Base-by-base conservation (phyloP, 208 protist genomes). In the Novymonas esmeraldas region DNA sequence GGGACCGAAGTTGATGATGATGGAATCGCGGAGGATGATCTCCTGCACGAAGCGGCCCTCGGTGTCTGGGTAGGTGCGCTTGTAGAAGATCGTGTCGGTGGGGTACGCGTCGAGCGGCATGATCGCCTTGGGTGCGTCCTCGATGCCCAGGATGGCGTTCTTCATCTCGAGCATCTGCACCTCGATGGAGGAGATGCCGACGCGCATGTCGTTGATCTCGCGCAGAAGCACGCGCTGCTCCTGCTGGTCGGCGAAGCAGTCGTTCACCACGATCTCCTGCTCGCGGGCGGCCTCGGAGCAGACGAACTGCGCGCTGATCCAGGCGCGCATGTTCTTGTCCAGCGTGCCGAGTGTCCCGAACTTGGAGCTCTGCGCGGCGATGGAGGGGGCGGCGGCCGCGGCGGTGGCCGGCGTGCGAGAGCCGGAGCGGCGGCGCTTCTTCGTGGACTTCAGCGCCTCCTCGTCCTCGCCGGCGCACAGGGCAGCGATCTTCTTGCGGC, bases 151-250 rank as follows among this genome's bases (percentile, higher is more conserved):
- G 34, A 94, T 88, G 52, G 64, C 51, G 20, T 66, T 66, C 70
- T 87, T 84, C 58, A 74, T 76, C 70, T 89, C 84, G 26, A 75
- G 50, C 60, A 94, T 87, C 72, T 90, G 67, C n/a, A 67, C 59
- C 57, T 86, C 55, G 24, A 94, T 50, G 33, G 57, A 62, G 18
- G 80, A 79, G 28, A 94, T 78, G 64, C 76, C 70, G 41, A 87
- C 78, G 34, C 88, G 88, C 72, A 88, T 79, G 73, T 79, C 76
- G 67, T 94, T 94, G 28, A 94, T 78, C 78, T 90, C 84, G 57
- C 79, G 80, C 51, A 91, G 70, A 50, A 84, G 73, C 36, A 79
- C 64, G 36, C 84, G 75, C 72, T 94, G 88, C 70, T 94, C 82
- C 73, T 91, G 84, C 62, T 83, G 75, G 36, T 91, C 82, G 24